Conservation (phyloP, 2,329 filamentous ascomycete genomes). For the Aspergillus pseudonomiae region DNA sequence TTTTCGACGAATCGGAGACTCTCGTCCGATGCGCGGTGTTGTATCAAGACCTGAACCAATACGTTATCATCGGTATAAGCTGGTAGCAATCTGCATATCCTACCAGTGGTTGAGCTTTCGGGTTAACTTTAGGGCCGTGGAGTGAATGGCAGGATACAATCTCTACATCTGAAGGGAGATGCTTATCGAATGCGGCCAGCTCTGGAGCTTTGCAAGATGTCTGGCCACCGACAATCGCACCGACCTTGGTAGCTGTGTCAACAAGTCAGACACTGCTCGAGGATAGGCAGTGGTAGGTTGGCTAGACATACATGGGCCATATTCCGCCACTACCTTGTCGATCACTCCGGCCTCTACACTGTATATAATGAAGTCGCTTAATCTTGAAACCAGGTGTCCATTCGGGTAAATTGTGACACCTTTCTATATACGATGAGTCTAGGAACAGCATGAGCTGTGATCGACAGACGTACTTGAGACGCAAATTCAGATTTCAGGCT, state of each 20-base stretch:
- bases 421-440: conserved; percentile 62
- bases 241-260: conserved; percentile 80
- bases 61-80: conserved; percentile 18
- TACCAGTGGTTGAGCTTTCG: conserved; percentile 86
- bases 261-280: conserved; percentile 28
- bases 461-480: conserved; percentile 72
- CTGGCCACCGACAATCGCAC: conserved; percentile 94
- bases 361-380: conserved; percentile 98
- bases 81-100: conserved; percentile 24
- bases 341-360: conserved; percentile 94
- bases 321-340: conserved; percentile 81
- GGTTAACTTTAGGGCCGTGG: conserved; percentile 88
- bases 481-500: conserved; percentile 78
- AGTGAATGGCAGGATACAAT: conserved; percentile 97
- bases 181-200: conserved; percentile 86
- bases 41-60: conserved; percentile 69
- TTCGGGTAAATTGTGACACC: conserved; percentile 87
- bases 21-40: conserved; percentile 80
- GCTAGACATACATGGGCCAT: conserved; percentile 79
- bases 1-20: conserved; percentile 77
- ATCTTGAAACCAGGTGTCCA: conserved; percentile 92
- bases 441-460: conserved; percentile 37
- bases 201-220: conserved; percentile 98
- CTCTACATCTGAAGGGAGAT: conserved; percentile 84
- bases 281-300: conserved; percentile 10